Conservation (phyloP, 257 asterid genomes). For the Solanum virginianum region DNA sequence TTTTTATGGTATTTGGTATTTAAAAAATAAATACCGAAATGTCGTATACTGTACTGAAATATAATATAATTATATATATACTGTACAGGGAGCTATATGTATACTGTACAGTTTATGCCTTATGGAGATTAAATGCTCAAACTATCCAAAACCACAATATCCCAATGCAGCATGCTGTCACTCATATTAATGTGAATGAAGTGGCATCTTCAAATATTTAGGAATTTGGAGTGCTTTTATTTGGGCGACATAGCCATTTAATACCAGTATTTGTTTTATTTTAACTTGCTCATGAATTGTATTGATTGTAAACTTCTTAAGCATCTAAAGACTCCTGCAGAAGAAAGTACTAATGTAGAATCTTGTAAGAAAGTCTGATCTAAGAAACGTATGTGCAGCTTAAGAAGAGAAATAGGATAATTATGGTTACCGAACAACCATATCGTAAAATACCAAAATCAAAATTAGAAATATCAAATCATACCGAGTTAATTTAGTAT, state of each 20-base stretch:
- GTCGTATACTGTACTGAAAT: rapidly evolving
- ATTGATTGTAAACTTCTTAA: background rate
- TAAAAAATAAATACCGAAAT: too few species aligned
- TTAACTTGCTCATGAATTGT: background rate
- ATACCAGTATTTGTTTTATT: background rate
- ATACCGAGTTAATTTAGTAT: too few species aligned
- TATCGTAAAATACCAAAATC: too few species aligned
- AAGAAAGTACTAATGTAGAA: background rate
- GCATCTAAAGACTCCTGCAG: background rate
- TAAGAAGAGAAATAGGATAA: background rate
- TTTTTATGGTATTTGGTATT: too few species aligned
- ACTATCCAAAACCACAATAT: background rate
- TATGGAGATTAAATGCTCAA: background rate
- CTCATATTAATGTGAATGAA: background rate
- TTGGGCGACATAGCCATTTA: background rate
- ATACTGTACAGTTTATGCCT: too few species aligned
- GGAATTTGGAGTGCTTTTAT: background rate
- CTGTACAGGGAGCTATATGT: too few species aligned
- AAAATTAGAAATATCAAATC: too few species aligned
- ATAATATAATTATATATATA: too few species aligned
- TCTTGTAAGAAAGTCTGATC: background rate
- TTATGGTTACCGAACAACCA: too few species aligned
- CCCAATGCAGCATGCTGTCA: background rate
- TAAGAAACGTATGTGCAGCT: background rate
- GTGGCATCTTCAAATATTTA: background rate